phyloP scores from a whole-genome alignment of 2,329 filamentous ascomycete species.

The Paraconiothyrium sp. region DNA sequence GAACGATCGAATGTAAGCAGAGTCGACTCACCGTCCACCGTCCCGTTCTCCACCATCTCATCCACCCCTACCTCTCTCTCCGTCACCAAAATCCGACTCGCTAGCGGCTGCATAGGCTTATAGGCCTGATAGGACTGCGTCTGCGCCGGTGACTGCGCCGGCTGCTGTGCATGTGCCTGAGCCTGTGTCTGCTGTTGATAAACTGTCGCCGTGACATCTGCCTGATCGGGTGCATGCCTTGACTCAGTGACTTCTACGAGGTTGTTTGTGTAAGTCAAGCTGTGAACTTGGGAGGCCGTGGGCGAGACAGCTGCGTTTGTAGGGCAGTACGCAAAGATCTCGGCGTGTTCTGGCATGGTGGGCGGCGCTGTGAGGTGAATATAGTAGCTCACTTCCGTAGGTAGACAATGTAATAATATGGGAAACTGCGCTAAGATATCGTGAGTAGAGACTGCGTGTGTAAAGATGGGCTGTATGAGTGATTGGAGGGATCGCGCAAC shows the following conservation, averaged over 20 bases:
- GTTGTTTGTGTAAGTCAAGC: neutral
- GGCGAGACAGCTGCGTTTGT: neutral
- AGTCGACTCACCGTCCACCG: neutral
- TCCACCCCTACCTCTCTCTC: neutral
- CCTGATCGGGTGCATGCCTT: neutral
- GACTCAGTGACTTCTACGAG: neutral
- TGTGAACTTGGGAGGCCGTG: neutral
- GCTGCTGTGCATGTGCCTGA: neutral
- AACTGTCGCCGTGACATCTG: neutral
- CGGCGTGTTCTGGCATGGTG: slow-evolving; percentile 9
- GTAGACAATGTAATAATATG: neutral
- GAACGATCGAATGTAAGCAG: neutral
- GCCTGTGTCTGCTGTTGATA: neutral
- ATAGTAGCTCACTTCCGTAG: neutral
- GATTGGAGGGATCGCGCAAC: neutral
- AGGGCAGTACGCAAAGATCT: slow-evolving; percentile 1
- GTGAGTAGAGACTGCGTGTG: neutral
- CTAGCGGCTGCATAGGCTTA: neutral
- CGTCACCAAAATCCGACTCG: neutral
- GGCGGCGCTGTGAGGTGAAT: neutral
- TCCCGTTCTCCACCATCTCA: neutral
- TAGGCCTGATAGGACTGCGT: neutral
- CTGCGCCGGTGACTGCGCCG: neutral
- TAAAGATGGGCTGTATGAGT: neutral
- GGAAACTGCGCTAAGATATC: neutral